Evolutionary conservation across 495 filamentous ascomycete species (phyloP).

Genomic region (Opeltia flavorubescens): DNA sequence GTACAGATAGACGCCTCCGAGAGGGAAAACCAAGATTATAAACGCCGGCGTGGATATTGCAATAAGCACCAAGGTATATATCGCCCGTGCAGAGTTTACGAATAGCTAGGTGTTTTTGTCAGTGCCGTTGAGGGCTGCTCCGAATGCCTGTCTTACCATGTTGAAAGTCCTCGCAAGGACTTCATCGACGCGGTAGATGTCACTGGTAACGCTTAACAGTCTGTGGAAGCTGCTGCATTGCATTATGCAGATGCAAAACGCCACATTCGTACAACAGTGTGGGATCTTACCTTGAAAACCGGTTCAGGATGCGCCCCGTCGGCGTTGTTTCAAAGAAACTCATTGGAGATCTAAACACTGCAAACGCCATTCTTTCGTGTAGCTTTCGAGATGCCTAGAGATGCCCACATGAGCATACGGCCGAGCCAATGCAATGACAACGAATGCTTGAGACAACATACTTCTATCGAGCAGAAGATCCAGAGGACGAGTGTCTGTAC

Average conservation of each 20-base stretch:
- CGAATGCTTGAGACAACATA: constrained; percentile 23
- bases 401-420: constrained; percentile 12
- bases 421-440: background rate
- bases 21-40: constrained; percentile 62
- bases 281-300: constrained; percentile 68
- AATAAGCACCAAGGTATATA: constrained; percentile 81
- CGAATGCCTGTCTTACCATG: constrained; percentile 38
- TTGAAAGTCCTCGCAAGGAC: constrained; percentile 85
- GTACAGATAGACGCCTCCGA: constrained; percentile 71
- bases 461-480: constrained; percentile 99
- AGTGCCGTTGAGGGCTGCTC: background rate
- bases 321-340: constrained; percentile 98
- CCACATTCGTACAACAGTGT: background rate
- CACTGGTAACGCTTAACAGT: constrained; percentile 39
- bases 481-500: constrained; percentile 89
- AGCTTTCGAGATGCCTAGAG: constrained; percentile 76
- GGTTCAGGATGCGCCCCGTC: constrained; percentile 90
- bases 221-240: background rate
- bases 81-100: constrained; percentile 68
- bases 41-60: constrained; percentile 69
- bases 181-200: constrained; percentile 93
- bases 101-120: constrained; percentile 46
- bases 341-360: constrained; percentile 97
- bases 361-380: constrained; percentile 94
- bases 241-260: background rate